Evolutionary conservation across 2,329 filamentous ascomycete genomes (phyloP).

Genomic region (Fusarium clavum): DNA sequence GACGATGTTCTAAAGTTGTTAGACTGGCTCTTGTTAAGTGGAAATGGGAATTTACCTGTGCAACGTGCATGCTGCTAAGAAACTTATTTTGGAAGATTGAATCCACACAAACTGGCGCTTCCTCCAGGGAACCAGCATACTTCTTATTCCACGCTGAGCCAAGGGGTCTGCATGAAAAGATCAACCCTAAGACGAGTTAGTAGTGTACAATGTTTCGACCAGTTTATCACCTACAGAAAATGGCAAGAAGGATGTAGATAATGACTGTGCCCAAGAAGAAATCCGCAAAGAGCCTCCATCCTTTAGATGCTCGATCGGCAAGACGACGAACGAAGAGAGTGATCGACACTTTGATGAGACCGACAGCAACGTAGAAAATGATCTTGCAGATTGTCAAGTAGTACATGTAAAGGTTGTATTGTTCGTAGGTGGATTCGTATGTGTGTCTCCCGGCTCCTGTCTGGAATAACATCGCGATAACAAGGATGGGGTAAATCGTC

Average conservation of each 20-base stretch:
- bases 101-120: conserved; percentile 13
- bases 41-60: not conserved
- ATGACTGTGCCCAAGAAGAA: conserved; percentile 22
- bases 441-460: conserved; percentile 20
- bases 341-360: conserved; percentile 25
- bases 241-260: conserved; percentile 18
- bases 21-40: not conserved
- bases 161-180: conserved; percentile 17
- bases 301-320: conserved; percentile 14
- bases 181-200: not conserved
- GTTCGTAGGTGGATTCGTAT: conserved; percentile 20
- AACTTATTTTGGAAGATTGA: conserved; percentile 16
- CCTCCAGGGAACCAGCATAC: conserved; percentile 17
- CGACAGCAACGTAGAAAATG: conserved; percentile 21
- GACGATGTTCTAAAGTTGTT: conserved; percentile 1
- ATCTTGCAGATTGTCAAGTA: conserved; percentile 18
- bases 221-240: conserved; percentile 11
- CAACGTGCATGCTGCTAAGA: conserved; percentile 33
- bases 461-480: conserved; percentile 17
- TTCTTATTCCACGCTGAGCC: conserved; percentile 20
- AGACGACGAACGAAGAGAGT: conserved; percentile 23
- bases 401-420: conserved; percentile 24
- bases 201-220: fast-evolving
- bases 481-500: conserved; percentile 12
- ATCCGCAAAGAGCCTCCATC: conserved; percentile 25